Conservation (phyloP, 108 stramenopile genomes). For the Bacterosira constricta region DNA sequence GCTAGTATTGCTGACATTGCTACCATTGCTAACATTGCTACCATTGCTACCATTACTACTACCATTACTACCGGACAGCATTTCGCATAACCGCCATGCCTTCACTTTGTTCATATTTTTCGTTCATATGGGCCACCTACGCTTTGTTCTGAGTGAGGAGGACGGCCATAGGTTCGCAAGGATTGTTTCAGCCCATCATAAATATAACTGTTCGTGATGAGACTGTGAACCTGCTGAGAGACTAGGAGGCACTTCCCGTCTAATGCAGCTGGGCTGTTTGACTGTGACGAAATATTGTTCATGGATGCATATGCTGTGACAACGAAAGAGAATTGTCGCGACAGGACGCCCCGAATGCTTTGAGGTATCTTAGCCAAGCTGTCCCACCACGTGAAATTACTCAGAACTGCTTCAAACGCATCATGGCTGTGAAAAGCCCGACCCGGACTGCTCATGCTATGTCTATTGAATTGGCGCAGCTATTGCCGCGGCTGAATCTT, state of each 20-base stretch:
- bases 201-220: neutral
- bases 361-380: neutral
- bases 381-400: neutral
- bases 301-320: neutral
- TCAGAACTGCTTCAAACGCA: neutral
- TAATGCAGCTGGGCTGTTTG: neutral
- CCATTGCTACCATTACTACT: too few species aligned
- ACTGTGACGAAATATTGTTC: neutral
- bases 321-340: neutral
- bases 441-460: too few species aligned
- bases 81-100: neutral
- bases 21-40: too few species aligned
- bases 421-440: neutral
- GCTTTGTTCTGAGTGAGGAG: neutral
- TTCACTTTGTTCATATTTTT: neutral
- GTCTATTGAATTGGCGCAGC: too few species aligned
- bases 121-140: neutral
- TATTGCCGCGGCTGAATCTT: too few species aligned
- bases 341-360: neutral
- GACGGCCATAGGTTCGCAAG: neutral
- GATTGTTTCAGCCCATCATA: neutral
- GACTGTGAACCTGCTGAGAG: neutral
- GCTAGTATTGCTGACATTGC: too few species aligned
- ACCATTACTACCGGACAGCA: too few species aligned
- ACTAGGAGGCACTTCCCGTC: neutral